A percentile compares a stretch with the other conserved stretches of the same genome.
Conservation (phyloP, 768 basidiomycete species). For the Thelephora ganbajun region DNA sequence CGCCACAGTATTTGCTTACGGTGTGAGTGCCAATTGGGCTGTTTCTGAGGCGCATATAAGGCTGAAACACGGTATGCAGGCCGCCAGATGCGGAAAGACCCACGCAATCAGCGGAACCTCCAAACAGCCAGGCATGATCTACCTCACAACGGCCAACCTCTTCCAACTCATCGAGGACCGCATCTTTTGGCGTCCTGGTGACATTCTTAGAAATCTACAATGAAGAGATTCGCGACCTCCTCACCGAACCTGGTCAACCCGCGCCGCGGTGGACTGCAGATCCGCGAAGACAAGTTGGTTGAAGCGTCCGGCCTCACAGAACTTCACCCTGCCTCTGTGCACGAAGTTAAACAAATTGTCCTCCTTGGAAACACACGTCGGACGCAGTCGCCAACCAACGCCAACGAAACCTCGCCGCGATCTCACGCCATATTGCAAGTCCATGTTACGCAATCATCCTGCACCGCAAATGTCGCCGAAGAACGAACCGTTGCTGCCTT, state of each 20-base stretch:
- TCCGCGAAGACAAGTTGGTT: constrained; percentile 90
- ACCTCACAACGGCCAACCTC: constrained; percentile 93
- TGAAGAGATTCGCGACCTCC: constrained; percentile 93
- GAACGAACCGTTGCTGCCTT: constrained; percentile 78
- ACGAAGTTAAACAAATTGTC: constrained; percentile 91
- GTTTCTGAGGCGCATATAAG: neutral
- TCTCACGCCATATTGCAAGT: constrained; percentile 90
- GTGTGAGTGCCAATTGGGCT: constrained; percentile 39
- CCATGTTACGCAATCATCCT: constrained; percentile 77
- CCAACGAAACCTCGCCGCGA: constrained; percentile 92
- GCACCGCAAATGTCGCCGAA: constrained; percentile 75
- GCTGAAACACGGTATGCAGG: constrained; percentile 31
- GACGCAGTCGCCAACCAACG: constrained; percentile 89
- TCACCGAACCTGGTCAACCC: constrained; percentile 54
- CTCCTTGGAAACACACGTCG: constrained; percentile 77
- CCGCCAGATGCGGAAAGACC: constrained; percentile 99
- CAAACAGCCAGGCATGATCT: constrained; percentile 82
- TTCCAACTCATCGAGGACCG: constrained; percentile 87
- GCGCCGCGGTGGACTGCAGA: constrained; percentile 77
- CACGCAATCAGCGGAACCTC: constrained; percentile 95
- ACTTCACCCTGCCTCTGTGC: constrained; percentile 68
- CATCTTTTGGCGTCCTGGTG: constrained; percentile 75
- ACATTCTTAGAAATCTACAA: constrained; percentile 99
- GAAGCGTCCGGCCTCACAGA: constrained; percentile 81
- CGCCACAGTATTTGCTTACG: constrained; percentile 96